A percentile compares a stretch with the other conserved stretches of the same genome.
These are phyloP conservation scores for Hypoxylon sp. DNA, from an alignment of 2,329 filamentous ascomycete species.

Conservation along the genomic window DNA sequence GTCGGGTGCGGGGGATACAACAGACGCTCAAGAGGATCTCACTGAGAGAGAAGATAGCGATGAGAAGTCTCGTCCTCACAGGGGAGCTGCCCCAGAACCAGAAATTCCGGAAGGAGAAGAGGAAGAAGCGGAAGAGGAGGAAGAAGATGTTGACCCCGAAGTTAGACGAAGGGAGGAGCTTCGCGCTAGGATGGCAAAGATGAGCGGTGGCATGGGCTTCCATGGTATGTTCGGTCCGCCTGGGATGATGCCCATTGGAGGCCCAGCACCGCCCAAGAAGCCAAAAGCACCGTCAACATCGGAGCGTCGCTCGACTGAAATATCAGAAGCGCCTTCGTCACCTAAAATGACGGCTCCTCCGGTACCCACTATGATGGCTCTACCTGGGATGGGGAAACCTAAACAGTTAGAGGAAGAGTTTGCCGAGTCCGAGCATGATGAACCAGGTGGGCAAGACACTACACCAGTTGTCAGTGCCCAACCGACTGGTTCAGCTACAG, in stretches of 20 bases:
- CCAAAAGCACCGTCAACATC: slow-evolving; percentile 64
- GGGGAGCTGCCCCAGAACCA: slow-evolving; percentile 55
- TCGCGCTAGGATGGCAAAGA: slow-evolving; percentile 95
- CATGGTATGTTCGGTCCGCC: slow-evolving; percentile 89
- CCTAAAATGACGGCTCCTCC: slow-evolving; percentile 65
- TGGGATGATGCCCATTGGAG: slow-evolving; percentile 73
- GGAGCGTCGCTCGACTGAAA: slow-evolving; percentile 61
- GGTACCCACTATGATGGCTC: slow-evolving; percentile 71
- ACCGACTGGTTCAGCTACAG: slow-evolving; percentile 42
- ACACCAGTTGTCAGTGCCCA: slow-evolving; percentile 52
- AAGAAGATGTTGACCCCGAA: slow-evolving; percentile 91
- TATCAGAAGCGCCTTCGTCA: slow-evolving; percentile 59
- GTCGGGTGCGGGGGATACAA: slow-evolving; percentile 75
- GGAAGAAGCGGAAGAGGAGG: slow-evolving; percentile 85
- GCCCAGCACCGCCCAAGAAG: slow-evolving; percentile 67
- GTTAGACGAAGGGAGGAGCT: slow-evolving; percentile 87
- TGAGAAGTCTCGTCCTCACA: slow-evolving; percentile 64
- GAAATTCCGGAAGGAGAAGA: slow-evolving; percentile 67
- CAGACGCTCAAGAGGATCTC: slow-evolving; percentile 71
- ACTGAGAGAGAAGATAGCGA: slow-evolving; percentile 84
- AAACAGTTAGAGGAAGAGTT: slow-evolving; percentile 62
- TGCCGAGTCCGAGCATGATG: slow-evolving; percentile 64
- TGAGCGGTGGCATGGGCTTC: slow-evolving; percentile 93
- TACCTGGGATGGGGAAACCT: slow-evolving; percentile 80
- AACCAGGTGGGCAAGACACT: slow-evolving; percentile 55